Base-by-base conservation (phyloP, 192 early-diverging fungal species). In the Glomus cerebriforme region DNA sequence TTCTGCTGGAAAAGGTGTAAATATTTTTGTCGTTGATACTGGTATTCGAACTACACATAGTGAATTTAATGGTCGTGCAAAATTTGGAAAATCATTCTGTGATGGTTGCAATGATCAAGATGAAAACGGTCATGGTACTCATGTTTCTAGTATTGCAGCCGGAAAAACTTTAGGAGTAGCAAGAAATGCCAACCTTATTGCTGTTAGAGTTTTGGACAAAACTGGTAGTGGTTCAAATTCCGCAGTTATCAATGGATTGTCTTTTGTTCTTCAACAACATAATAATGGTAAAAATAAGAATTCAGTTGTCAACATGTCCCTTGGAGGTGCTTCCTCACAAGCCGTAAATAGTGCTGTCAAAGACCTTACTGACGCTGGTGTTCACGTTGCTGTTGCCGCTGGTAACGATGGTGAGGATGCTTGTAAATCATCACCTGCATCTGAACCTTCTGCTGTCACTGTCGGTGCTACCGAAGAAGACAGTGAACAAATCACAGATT, bases 11-110 rank as follows among this genome's bases (percentile, higher is more conserved):
- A 10, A 79, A 32, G 81, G 79, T 65, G 82, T 80, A 8, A 81
- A 79, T 32, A 79, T 85, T 54, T 85, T 81, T 49, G 31, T 85
- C 2, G 78, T 85, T 39, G 84, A 85, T 88, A 98, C 98, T 62
- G 98, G 98, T 71, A 89, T 97, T 73, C 89, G 90, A 79, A 83
- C 92, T 69, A 82, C 89, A 4, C 97, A 98, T 79, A 88, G 90
- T 15, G 97, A 99, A 77, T 98, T 99, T 82, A 91, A 93, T 66
- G 95, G 94, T 69, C 93, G 98, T 79, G 98, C 98, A 58, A 77
- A 79, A 62, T 95, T 94, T 91, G 95, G 95, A 47, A 86, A 82
- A 47, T 94, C 95, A 6, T 88, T 96, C 76, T 92, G 95, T 24
- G 78, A 87, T 7, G 88, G 90, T 75, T 91, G 92, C 72, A 78